A percentile compares a stretch with the other conserved stretches of the same genome.
Evolutionary conservation across 805 yeast species (phyloP).

Genomic region (Wickerhamiella hasegawae): DNA sequence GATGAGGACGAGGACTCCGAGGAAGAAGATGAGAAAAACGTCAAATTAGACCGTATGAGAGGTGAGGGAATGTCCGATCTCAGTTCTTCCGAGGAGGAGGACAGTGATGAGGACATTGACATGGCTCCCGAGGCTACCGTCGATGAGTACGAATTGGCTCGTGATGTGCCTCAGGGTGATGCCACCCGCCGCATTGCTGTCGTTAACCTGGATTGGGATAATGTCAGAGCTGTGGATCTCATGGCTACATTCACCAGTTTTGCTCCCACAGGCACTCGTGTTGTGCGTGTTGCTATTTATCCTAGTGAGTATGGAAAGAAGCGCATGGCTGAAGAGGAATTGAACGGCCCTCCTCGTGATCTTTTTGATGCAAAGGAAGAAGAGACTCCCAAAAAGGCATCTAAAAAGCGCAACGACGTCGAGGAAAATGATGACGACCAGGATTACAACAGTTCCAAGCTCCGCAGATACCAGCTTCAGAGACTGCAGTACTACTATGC

Average conservation of each 20-base stretch:
- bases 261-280: slow-evolving; percentile 58
- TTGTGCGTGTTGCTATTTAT: slow-evolving; percentile 51
- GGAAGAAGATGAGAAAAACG: neutral
- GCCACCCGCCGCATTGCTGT: slow-evolving; percentile 74
- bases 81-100: neutral
- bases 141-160: slow-evolving; percentile 24
- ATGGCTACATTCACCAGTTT: slow-evolving; percentile 81
- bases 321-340: slow-evolving; percentile 75
- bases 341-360: slow-evolving; percentile 85
- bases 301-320: slow-evolving; percentile 91
- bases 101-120: slow-evolving; percentile 9
- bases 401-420: slow-evolving; percentile 53
- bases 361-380: slow-evolving; percentile 34
- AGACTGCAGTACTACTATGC: slow-evolving; percentile 89
- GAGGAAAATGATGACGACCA: slow-evolving; percentile 64
- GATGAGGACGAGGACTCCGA: slow-evolving; percentile 7
- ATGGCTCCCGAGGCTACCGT: slow-evolving; percentile 11
- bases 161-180: slow-evolving; percentile 70
- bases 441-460: slow-evolving; percentile 69
- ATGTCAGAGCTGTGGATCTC: slow-evolving; percentile 70
- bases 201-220: slow-evolving; percentile 96
- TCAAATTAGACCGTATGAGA: slow-evolving; percentile 14
- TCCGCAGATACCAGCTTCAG: slow-evolving; percentile 84
- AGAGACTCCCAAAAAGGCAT: slow-evolving; percentile 24
- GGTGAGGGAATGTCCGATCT: slow-evolving; percentile 7